Percentiles rank a stretch among this genome's conserved stretches.
Evolutionary conservation across 306 rosid genomes (phyloP).

Genomic region (Psophocarpus tetragonolobus): DNA sequence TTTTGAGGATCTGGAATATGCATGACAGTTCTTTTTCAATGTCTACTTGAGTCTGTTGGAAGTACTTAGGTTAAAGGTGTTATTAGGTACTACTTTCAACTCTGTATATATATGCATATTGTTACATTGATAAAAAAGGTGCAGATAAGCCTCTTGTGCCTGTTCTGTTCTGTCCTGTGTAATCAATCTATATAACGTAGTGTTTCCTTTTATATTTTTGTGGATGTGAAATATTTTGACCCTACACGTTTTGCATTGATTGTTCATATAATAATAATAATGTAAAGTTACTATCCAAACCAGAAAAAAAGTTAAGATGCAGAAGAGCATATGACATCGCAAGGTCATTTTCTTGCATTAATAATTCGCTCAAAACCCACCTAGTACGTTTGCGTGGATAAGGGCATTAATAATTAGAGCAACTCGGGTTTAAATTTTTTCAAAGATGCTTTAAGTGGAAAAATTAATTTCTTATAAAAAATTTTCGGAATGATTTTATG

Average conservation of each 20-base stretch:
- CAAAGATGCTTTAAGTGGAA: too few relatives aligned
- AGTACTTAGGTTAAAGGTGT: conserved; percentile 37
- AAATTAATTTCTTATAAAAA: too few relatives aligned
- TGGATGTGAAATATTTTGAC: not conserved
- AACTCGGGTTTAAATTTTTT: too few relatives aligned
- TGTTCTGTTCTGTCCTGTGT: not conserved
- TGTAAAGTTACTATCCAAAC: not conserved
- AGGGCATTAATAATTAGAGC: not conserved
- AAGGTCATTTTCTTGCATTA: not conserved
- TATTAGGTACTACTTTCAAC: conserved; percentile 32
- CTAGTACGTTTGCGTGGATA: not conserved
- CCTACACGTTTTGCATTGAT: conserved; percentile 1
- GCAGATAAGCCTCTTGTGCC: conserved; percentile 4
- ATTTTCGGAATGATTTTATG: too few relatives aligned
- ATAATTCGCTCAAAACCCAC: not conserved
- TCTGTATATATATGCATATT: conserved; percentile 27
- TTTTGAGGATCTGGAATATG: conserved; percentile 74
- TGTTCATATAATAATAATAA: not conserved
- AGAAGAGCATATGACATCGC: not conserved
- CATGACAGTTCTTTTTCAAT: conserved; percentile 63
- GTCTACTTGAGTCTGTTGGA: conserved; percentile 49
- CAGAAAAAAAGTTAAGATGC: not conserved
- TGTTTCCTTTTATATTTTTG: not conserved
- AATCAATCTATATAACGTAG: not conserved
- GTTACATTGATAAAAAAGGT: not conserved